Conservation (phyloP, 352 stramenopile genomes). For the Poterioochromonas sp. region DNA sequence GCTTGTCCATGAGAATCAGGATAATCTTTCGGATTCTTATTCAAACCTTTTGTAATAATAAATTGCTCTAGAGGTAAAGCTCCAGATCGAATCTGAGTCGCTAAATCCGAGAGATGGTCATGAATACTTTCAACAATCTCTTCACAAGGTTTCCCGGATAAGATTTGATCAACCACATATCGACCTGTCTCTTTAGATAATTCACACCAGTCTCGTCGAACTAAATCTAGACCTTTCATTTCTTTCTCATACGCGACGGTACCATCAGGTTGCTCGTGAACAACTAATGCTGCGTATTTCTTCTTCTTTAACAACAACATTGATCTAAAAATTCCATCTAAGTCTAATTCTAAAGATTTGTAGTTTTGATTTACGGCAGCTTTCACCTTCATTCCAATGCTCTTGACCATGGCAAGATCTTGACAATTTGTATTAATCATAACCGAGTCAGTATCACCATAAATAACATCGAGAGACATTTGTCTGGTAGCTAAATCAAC, state of each 20-base stretch:
- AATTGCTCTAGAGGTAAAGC: conserved; percentile 90
- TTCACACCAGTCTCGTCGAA: conserved; percentile 94
- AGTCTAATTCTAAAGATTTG: conserved; percentile 95
- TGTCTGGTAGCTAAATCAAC: conserved; percentile 89
- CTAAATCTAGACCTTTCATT: conserved; percentile 94
- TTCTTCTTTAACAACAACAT: conserved; percentile 99
- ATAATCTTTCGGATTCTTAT: conserved; percentile 94
- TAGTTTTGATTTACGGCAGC: conserved; percentile 98
- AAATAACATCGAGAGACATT: conserved; percentile 97
- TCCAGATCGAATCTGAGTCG: conserved; percentile 79
- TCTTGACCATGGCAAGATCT: conserved; percentile 79
- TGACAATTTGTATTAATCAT: conserved; percentile 66
- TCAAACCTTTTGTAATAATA: conserved; percentile 98
- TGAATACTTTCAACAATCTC: conserved; percentile 92
- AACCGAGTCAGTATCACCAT: conserved; percentile 99
- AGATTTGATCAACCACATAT: conserved; percentile 91
- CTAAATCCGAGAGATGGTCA: conserved; percentile 79
- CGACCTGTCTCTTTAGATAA: conserved; percentile 92
- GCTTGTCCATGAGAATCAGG: conserved; percentile 87
- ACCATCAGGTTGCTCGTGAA: conserved; percentile 65
- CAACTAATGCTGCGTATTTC: conserved; percentile 95
- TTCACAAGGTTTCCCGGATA: conserved; percentile 83
- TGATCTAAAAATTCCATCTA: conserved; percentile 95
- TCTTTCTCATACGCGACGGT: conserved; percentile 78
- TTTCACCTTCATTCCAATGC: conserved; percentile 83